These are phyloP conservation scores for Chytriomyces sp. DNA, from an alignment of 192 early-diverging fungal species.

Conservation along the genomic window DNA sequence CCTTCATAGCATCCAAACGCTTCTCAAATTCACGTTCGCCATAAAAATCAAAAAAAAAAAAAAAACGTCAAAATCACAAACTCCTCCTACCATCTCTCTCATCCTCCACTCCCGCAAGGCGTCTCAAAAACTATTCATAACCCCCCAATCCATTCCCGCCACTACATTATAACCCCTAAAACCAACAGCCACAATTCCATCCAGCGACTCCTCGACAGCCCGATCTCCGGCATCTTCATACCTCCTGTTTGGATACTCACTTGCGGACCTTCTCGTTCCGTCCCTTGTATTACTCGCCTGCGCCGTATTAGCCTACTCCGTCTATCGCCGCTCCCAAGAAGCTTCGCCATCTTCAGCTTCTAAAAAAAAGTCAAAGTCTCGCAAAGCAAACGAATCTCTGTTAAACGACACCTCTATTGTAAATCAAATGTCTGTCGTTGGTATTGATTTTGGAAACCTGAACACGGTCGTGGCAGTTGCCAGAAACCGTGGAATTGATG, in stretches of 20 bases:
- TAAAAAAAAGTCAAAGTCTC: background rate
- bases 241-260: background rate
- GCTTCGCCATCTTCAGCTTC: background rate
- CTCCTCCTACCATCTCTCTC: too few species aligned
- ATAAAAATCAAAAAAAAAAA: too few species aligned
- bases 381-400: slow-evolving; percentile 25
- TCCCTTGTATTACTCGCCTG: slow-evolving; percentile 32
- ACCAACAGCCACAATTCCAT: background rate
- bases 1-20: too few species aligned
- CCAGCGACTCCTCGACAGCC: background rate
- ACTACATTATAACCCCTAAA: too few species aligned
- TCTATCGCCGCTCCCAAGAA: slow-evolving; percentile 11
- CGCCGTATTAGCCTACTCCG: slow-evolving; percentile 29
- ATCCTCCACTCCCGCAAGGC: too few species aligned
- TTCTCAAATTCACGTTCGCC: too few species aligned
- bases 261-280: slow-evolving; percentile 28
- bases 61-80: too few species aligned
- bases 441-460: slow-evolving; percentile 97
- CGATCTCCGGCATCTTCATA: background rate
- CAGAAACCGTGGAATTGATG: slow-evolving; percentile 97
- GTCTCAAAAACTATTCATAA: too few species aligned
- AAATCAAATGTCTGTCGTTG: slow-evolving; percentile 71
- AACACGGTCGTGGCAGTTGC: slow-evolving; percentile 96
- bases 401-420: slow-evolving; percentile 13
- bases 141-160: too few species aligned